Percentiles rank a stretch among this genome's conserved stretches.
Evolutionary conservation across 345 rosid genomes (phyloP).

Genomic region (Psidium guajava): DNA sequence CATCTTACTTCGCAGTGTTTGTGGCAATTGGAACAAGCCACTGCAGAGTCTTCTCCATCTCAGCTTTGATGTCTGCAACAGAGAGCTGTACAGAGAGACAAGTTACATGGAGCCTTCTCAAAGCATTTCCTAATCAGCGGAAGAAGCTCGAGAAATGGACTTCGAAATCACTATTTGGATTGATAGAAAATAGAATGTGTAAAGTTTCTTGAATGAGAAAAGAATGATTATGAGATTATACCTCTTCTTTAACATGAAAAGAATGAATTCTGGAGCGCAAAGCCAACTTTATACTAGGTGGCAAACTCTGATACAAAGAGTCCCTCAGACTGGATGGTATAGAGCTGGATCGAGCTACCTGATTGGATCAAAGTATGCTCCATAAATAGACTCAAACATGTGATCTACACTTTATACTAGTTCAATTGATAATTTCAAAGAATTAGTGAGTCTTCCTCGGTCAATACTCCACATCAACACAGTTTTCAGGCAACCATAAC

Average conservation of each 20-base stretch:
- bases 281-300: conserved; percentile 62
- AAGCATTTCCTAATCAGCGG: background rate
- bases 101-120: background rate
- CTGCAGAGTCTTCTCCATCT: conserved; percentile 96
- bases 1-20: conserved; percentile 79
- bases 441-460: background rate
- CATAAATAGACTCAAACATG: background rate
- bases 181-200: background rate
- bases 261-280: conserved; percentile 56
- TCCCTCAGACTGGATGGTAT: conserved; percentile 80
- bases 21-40: conserved; percentile 97
- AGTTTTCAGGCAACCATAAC: background rate
- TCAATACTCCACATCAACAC: background rate
- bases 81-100: conserved; percentile 49
- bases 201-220: background rate
- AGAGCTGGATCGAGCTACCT: conserved; percentile 77
- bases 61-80: conserved; percentile 69
- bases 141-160: background rate
- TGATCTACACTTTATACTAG: background rate
- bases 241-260: conserved; percentile 51
- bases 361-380: conserved; percentile 13
- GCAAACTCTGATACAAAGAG: conserved; percentile 73
- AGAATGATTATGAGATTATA: conserved; percentile 5
- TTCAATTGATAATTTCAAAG: background rate
- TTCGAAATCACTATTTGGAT: background rate